Evolutionary conservation across 2,329 filamentous ascomycete genomes (phyloP), one percentile per base, ranked within the genome.

Genomic region (Exserohilum rostratum): DNA sequence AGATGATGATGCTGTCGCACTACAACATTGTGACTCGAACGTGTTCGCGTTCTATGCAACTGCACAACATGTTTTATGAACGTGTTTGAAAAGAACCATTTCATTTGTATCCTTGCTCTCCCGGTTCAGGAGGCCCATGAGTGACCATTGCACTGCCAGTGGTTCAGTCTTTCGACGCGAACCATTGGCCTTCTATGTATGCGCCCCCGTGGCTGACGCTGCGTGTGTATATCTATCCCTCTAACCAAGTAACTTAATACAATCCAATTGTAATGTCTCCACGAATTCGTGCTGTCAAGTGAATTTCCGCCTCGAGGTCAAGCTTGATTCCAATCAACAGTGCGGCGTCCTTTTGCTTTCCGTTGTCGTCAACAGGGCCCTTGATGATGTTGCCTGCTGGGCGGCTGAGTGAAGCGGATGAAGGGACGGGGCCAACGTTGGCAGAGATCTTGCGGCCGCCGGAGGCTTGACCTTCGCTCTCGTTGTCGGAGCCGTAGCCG

Each of bases 271-370:
- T 80, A 64, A 87, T 85, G 68, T 87, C 85, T 78, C 85, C 84
- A 42, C 83, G 78, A 56, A 87, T 78, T 46, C 84, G 74, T 44
- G 85, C 84, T 15, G 84, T 87, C 59, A 87, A 72, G 68, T 87
- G 83, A 38, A 87, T 82, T 68, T 87, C 84, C 12, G 84, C 84
- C 69, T 87, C 84, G 17, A 87, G 73, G 67, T 87, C 85, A 31
- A 87, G 77, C 77, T 87, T 86, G 76, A 87, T 86, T 51, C 84
- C 84, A 33, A 87, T 78, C 63, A 86, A 78, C 38, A 87, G 77
- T 1, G 83, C 83, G 4, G 85, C 82, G 35, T 81, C 73, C 73
- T 85, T 87, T 55, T 82, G 76, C 63, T 83, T 82, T 55, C 85
- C 84, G 49, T 85, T 75, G 27, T 83, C 80, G 57, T 85, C 83